Evolutionary conservation across 495 filamentous ascomycete species (phyloP), one percentile per base, ranked within the genome.

Genomic region (Podospora anserina): DNA sequence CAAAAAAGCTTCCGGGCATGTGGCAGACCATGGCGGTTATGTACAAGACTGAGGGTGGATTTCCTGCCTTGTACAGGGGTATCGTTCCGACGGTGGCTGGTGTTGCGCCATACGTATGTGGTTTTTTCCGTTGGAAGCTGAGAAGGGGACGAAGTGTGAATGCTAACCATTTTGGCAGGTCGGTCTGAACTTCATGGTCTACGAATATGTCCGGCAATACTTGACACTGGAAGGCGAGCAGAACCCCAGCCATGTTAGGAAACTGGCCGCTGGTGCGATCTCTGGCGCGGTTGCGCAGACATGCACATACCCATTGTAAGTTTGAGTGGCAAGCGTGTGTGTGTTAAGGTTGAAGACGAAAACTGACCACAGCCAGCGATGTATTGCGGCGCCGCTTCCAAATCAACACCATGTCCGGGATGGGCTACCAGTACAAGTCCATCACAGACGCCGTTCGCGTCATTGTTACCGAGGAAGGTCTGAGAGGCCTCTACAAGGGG

Each of bases 391-490:
- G 95, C 62, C 86, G 95, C 32, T 99, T 99, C 74, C 95, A 99
- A 72, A 96, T 99, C 80, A 99, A 99, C 76, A 98, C 94, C 62
- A 99, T 99, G 95, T 91, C 89, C 28, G 94, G 94, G n/a, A 94
- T 99, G 88, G 96, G 95, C 56, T 98, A 97, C 73, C 87, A 93
- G 77, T 99, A 99, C 81, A 92, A 88, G 71, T 89, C 88, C 19
- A 90, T 99, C 55, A 85, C 87, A 71, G 92, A 97, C 75, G 95
- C 95, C 4, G 81, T 99, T 61, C 85, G 82, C 58, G 85, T 91
- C 26, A 99, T 98, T 72, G 76, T 97, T 65, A 78, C 86, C 15
- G 86, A 94, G 70, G 95, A 99, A 79, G 83, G 83, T 4, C 28
- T 81, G 15, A 80, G 76, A 28, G 94, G 94, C 30, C 75, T 97